A percentile compares a stretch with the other conserved stretches of the same genome.
These are phyloP conservation scores for Herpetomonas samuelpessoai DNA, from an alignment of 208 protist genomes.

Conservation along the genomic window DNA sequence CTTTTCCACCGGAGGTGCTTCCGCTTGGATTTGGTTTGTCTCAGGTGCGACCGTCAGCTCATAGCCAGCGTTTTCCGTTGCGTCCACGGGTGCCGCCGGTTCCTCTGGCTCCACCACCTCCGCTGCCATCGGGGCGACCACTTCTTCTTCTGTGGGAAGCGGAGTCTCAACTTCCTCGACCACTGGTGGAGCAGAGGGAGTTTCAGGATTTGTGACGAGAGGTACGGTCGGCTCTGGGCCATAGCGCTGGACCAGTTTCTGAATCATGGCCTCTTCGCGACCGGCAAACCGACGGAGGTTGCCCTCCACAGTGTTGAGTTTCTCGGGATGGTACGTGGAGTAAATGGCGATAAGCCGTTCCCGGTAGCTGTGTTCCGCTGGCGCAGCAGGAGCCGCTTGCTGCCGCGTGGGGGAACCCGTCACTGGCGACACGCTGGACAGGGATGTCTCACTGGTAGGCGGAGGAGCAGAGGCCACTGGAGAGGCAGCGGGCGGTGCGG, in stretches of 20 bases:
- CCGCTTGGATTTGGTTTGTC: too few species aligned
- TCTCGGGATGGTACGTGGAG: constrained; percentile 49
- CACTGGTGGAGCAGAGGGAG: too few species aligned
- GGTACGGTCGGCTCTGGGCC: too few species aligned
- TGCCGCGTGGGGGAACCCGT: too few species aligned
- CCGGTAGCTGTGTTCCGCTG: constrained; percentile 18
- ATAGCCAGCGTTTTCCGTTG: too few species aligned
- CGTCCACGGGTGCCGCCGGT: neutral
- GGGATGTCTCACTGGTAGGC: too few species aligned
- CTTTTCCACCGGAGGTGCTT: too few species aligned
- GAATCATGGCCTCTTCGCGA: constrained; percentile 55
- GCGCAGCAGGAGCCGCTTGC: neutral
- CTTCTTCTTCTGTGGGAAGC: constrained; percentile 1
- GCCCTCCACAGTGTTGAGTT: constrained; percentile 45
- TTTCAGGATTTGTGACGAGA: too few species aligned
- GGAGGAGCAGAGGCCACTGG: too few species aligned
- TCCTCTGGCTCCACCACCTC: neutral
- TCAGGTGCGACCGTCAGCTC: too few species aligned
- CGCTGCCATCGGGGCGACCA: constrained; percentile 13
- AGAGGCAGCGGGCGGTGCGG: too few species aligned
- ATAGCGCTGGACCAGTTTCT: constrained; percentile 61
- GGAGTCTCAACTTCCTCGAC: constrained; percentile 6
- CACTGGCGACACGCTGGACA: too few species aligned
- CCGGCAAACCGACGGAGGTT: constrained; percentile 57
- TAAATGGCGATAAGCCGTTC: constrained; percentile 61